phyloP scores from a whole-genome alignment of 768 basidiomycete genomes.

The Boletus rex-veris region DNA sequence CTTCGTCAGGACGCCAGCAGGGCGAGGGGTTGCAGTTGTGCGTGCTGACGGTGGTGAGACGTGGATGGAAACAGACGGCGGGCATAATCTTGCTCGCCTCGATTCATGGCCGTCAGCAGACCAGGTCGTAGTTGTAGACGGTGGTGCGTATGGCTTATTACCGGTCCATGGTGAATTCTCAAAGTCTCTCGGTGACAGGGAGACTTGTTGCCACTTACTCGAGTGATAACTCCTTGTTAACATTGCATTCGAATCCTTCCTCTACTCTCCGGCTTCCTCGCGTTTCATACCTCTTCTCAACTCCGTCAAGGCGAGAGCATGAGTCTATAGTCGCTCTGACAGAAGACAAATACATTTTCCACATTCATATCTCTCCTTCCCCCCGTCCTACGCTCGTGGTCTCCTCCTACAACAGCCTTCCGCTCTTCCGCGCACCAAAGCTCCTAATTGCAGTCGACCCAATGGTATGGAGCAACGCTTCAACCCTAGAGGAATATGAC shows the following conservation, averaged over 20 bases:
- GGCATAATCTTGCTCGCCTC: conserved; percentile 45
- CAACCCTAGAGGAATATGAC: conserved; percentile 55
- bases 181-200: conserved; percentile 37
- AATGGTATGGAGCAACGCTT: conserved; percentile 70
- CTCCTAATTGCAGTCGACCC: conserved; percentile 80
- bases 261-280: conserved; percentile 44
- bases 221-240: conserved; percentile 43
- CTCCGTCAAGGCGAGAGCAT: conserved; percentile 49
- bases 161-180: neutral
- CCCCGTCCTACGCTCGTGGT: conserved; percentile 41
- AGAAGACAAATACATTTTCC: conserved; percentile 53
- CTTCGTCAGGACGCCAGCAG: conserved; percentile 78
- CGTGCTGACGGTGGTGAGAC: conserved; percentile 60
- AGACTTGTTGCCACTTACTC: conserved; percentile 57
- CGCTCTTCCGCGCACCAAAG: conserved; percentile 43
- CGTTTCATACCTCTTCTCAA: conserved; percentile 60
- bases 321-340: conserved; percentile 69
- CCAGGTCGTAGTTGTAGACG: conserved; percentile 65
- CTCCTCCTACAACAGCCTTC: conserved; percentile 49
- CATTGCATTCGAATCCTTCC: conserved; percentile 50
- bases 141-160: conserved; percentile 42
- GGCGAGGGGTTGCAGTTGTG: conserved; percentile 66
- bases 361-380: conserved; percentile 43
- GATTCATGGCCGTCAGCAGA: conserved; percentile 57
- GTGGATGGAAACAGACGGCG: conserved; percentile 53